Evolutionary conservation across 306 rosid species (phyloP), one percentile per base, ranked within the genome.

Genomic region (Arachis stenosperma): DNA sequence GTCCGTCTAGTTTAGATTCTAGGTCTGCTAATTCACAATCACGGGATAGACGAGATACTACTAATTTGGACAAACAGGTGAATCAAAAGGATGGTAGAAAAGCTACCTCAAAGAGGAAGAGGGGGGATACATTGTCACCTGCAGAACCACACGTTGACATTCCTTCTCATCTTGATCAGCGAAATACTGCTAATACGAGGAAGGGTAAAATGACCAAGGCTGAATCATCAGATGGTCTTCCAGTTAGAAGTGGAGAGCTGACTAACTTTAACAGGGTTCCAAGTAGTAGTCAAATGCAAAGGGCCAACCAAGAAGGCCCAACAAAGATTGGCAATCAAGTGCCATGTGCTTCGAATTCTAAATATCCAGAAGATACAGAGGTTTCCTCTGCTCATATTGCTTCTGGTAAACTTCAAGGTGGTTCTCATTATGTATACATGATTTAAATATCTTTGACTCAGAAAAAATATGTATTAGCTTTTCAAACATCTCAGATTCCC

Each of bases 1-100:
- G 99, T 82, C 99, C 99, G 1, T 88, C 97, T 78, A 92, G 99
- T 86, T 84, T 95, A 86, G 99, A 95, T 83, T 92, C 99, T 64
- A 95, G 97, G 90, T 92, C 99, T 81, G 96, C 93, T 71, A 95
- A 95, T 84, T 95, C 99, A 1, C 98, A 90, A 78, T 87, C 97
- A 61, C 98, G 91, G 77, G 98, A 95, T 75, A 90, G 90, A 82
- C 96, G 96, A 39, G 96, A 90, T 70, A 75, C 89, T 65, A 71
- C 81, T 48, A 91, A 79, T 55, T 69, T 83, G 89, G 96, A 85
- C 76, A 92, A 88, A 73, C 96, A 87, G 81, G 79, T 59, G 75
- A 88, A 81, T 78, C 86, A 80, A 62, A 95, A 80, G 82, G 98
- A 87, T 75, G 88, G 92, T 69, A 95, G 87, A 81, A 90, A 88